Percentiles rank a stretch among this genome's conserved stretches.
Evolutionary conservation across 148 eudicot species (phyloP).

Genomic region (Selenicereus undatus): DNA sequence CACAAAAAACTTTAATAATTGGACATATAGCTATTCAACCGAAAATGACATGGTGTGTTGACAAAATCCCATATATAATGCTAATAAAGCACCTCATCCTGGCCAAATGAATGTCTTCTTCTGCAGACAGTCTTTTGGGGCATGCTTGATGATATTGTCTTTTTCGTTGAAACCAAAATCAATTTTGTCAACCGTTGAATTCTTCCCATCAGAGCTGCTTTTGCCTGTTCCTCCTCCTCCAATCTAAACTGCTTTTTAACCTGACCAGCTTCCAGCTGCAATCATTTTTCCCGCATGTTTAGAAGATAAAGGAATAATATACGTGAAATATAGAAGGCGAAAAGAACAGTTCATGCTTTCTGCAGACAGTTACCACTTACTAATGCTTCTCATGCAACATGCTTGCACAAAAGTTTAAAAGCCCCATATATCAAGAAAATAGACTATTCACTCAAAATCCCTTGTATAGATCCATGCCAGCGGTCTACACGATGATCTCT

Average conservation of each 20-base stretch:
- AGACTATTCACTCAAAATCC: not conserved
- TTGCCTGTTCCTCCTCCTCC: slow-evolving; percentile 80
- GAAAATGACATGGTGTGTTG: not conserved
- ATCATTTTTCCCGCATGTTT: not conserved
- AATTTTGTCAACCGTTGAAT: slow-evolving; percentile 75
- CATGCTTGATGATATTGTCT: slow-evolving; percentile 32
- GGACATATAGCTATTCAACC: not conserved
- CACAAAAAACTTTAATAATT: slow-evolving; percentile 5
- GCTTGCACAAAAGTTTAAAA: not conserved
- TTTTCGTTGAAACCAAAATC: slow-evolving; percentile 74
- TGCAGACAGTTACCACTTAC: not conserved
- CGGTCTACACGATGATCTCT: not conserved
- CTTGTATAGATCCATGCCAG: not conserved
- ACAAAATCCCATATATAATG: not conserved
- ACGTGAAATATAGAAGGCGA: not conserved
- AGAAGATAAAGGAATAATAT: not conserved
- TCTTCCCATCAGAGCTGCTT: slow-evolving; percentile 82
- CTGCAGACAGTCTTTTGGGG: slow-evolving; percentile 38
- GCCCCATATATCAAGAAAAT: not conserved
- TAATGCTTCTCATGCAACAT: not conserved
- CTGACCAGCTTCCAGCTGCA: slow-evolving; percentile 67
- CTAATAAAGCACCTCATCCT: slow-evolving; percentile 38
- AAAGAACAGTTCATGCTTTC: not conserved
- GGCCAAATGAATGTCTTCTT: slow-evolving; percentile 51
- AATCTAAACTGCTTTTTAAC: slow-evolving; percentile 56